Base-by-base conservation (phyloP, 2,329 filamentous ascomycete species). In the Didymosphaeria variabile region DNA sequence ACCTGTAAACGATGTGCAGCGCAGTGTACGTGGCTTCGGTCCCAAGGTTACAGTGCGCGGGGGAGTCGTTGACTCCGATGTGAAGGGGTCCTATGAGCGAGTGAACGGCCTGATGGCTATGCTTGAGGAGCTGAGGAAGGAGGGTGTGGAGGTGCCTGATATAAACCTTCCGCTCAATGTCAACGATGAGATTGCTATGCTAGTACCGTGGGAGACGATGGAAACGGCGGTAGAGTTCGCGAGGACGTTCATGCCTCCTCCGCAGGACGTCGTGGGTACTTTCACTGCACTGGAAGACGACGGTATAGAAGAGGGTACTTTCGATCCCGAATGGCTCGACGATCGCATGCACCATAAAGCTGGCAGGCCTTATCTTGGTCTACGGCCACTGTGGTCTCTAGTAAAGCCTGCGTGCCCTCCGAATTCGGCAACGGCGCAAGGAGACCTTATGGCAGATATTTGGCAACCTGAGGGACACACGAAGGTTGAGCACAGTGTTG, bases 171-270 rank as follows among this genome's bases (percentile, higher is more conserved):
- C 82, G 0, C 71, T 84, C 34, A 84, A 84, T 64, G 71, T 74
- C 8, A 82, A 83, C 76, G 81, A 83, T 44, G 81, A 84, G 66
- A 76, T 79, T 19, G 75, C 81, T 1, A 65, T 85, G 21, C 69
- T 84, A 5, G 80, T 83, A 1, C 79, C 81, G 0, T 84, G 80
- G 78, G 82, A 84, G 57, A 75, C 70, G 12, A 77, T 84, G 13
- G 71, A 79, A 45, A 75, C 67, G 3, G 57, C 70, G 10, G 75
- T 81, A 47, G 76, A 80, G 61, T 59, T 67, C 47, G 38, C 72
- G 64, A 58, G 72, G 59, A 52, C 66, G 72, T 50, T 72, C 8
- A 50, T 77, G 19, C 66, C 72, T 15, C 59, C 68, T 3, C 53
- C 59, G 0, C 60, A 76, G 26, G 71, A 80, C 6, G 60, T 68